phyloP scores from a whole-genome alignment of 1,284 basidiomycete genomes.

The Marasmius tenuissimus region DNA sequence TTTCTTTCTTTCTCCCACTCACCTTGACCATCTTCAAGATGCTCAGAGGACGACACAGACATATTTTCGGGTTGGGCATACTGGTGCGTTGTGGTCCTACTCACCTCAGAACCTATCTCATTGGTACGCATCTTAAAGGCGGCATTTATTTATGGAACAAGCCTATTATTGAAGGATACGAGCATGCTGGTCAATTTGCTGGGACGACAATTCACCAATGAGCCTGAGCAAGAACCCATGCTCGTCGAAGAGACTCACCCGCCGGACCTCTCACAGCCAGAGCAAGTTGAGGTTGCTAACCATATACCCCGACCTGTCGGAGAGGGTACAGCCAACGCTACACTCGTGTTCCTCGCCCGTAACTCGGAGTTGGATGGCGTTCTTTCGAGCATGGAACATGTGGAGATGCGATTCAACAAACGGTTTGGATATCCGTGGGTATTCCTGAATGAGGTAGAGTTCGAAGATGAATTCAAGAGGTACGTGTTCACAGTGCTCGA shows the following conservation, averaged over 20 bases:
- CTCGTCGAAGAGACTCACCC: too few relatives aligned
- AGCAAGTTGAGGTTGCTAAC: too few relatives aligned
- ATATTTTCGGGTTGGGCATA: background rate
- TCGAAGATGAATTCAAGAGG: constrained; percentile 68
- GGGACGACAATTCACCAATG: too few relatives aligned
- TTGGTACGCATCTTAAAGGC: background rate
- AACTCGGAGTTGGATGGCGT: constrained; percentile 40
- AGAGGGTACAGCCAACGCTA: constrained; percentile 38
- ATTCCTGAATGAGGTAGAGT: constrained; percentile 71
- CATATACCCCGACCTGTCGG: background rate
- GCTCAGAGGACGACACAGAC: background rate
- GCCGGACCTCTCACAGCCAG: too few relatives aligned
- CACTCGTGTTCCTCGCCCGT: constrained; percentile 44
- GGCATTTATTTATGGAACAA: background rate
- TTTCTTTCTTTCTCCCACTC: too few relatives aligned
- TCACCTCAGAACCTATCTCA: background rate
- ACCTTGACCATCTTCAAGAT: background rate
- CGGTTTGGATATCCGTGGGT: constrained; percentile 72
- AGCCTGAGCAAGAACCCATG: too few relatives aligned
- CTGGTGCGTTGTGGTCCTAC: background rate
- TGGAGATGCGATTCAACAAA: constrained; percentile 66
- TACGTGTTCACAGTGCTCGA: constrained; percentile 22
- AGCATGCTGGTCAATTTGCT: too few relatives aligned
- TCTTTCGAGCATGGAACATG: constrained; percentile 38
- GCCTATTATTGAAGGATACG: too few relatives aligned